Base-by-base conservation (phyloP, 2,329 filamentous ascomycete species). In the Pseudogymnoascus sp. region DNA sequence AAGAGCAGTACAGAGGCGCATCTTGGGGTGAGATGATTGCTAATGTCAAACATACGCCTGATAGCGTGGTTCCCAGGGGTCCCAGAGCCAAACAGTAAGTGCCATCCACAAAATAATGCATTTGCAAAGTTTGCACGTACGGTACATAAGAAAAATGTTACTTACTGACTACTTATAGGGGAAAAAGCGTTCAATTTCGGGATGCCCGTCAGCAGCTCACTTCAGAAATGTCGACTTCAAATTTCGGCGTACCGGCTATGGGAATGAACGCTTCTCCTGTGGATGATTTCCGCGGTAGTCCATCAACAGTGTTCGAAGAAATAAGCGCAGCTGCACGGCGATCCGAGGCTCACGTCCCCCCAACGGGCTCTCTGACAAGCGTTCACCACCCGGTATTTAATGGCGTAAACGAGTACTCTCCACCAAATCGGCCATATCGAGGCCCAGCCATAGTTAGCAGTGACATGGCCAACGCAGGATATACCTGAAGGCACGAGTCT, bases 391-490 rank as follows among this genome's bases (percentile, higher is more conserved):
- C 26, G 12, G 11, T 12, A 31, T 19, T 14, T 56, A n/a, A 33
- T 12, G 28, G 50, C n/a, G 10, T 16, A 33, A 33, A 12, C 3
- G 28, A 56, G 28, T 22, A 14, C 28, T 35, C 28, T 10, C n/a
- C 28, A 22, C 16, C 6, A 33, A 33, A 33, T 7, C 50, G 50
- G 8, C 28, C 50, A 56, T 56, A 56, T 56, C 50, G n/a, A 16
- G 50, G 50, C 28, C 50, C 50, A 33, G 50, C 50, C 16, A 56
- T 56, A 35, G 50, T 56, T 56, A 56, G 28, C n/a, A 56, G 50
- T 8, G 50, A 56, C 50, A 56, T 56, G 50, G 50, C 50, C 50
- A 56, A 14, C 50, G 8, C 8, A 33, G 16, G 50, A 8, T 14
- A 33, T 35, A 33, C 50, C 33, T 60, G 12, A 43, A 60, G 14